Conservation (phyloP, 2,329 filamentous ascomycete genomes). For the Herpomyces periplanetae region DNA sequence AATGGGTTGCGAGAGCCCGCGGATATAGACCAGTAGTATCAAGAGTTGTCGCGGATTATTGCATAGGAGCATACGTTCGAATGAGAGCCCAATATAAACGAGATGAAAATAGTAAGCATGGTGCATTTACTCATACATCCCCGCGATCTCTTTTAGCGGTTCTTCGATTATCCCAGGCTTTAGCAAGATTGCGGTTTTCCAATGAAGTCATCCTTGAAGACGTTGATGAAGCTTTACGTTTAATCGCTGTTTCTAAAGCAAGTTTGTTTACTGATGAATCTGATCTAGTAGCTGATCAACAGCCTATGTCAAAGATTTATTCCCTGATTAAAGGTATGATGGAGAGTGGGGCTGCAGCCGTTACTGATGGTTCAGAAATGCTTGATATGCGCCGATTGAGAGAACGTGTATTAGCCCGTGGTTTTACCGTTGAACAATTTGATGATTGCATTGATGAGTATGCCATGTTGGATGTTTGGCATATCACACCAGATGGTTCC, state of each 20-base stretch:
- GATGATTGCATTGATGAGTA: constrained; percentile 59
- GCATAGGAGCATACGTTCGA: constrained; percentile 80
- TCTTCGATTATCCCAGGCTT: constrained; percentile 61
- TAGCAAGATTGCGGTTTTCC: constrained; percentile 64
- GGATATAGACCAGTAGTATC: constrained; percentile 60
- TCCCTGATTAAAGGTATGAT: constrained; percentile 64
- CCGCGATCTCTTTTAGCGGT: constrained; percentile 73
- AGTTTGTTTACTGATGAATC: constrained; percentile 33
- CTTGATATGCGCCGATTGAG: constrained; percentile 56
- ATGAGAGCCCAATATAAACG: constrained; percentile 69
- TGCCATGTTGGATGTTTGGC: constrained; percentile 46
- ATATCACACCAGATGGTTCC: too few relatives aligned
- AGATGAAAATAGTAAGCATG: constrained; percentile 57
- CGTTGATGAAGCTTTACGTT: constrained; percentile 64
- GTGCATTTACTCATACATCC: constrained; percentile 76
- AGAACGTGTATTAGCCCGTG: constrained; percentile 71
- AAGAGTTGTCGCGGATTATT: constrained; percentile 57
- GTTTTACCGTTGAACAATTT: constrained; percentile 83
- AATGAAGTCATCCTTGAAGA: constrained; percentile 55
- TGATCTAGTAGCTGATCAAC: constrained; percentile 21
- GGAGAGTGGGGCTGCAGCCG: constrained; percentile 39
- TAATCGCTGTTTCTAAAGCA: constrained; percentile 75
- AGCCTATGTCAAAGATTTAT: constrained; percentile 61
- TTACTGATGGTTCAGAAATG: constrained; percentile 33
- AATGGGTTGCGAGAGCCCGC: constrained; percentile 73